Evolutionary conservation across 495 filamentous ascomycete species (phyloP), one percentile per base, ranked within the genome.

Genomic region (Rhizodiscina lignyota): DNA sequence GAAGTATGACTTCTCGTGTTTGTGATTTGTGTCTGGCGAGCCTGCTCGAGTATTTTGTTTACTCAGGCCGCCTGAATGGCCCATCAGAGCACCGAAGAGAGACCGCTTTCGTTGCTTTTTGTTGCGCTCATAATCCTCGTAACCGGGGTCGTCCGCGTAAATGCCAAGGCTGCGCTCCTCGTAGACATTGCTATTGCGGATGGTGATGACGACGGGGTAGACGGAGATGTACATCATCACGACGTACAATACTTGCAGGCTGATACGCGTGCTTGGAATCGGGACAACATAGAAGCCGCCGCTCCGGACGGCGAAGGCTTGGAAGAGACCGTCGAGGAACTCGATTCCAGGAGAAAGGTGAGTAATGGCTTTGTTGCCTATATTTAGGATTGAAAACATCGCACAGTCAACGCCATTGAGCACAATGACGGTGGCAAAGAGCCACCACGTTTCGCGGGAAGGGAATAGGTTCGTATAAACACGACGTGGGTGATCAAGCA

Each of bases 391-490:
- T 50, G 84, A 81, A 51, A 91, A 93, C 6, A 68, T 70, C 4
- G 64, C 66, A 81, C 83, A 89, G 48, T 92, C 81, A 35, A 83
- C 70, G 2, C 72, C 74, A 47, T 89, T 94, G 12, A 92, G 63
- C 12, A 72, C 41, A 23, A 92, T 58, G 13, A 92, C 62, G 38
- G 77, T 74, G 16, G 69, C 66, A 2, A 83, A 51, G 2, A 92
- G 61, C 71, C 82, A 92, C 72, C 79, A 86, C 1, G 81, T 85
- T 38, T 83, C 74, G 11, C 66, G 64, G 5, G 66, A 58, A 1
- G 83, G 81, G 47, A 92, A 87, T 13, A 92, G 62, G 44, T 85
- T 81, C 5, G 84, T 91, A 47, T 89, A 87, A 18, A 80, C 76
- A 22, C 79, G 66, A 18, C 81, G 58, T 1, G 81, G 83, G 47